Evolutionary conservation across 306 rosid genomes (phyloP).

Genomic region (Rubus parviflorus): DNA sequence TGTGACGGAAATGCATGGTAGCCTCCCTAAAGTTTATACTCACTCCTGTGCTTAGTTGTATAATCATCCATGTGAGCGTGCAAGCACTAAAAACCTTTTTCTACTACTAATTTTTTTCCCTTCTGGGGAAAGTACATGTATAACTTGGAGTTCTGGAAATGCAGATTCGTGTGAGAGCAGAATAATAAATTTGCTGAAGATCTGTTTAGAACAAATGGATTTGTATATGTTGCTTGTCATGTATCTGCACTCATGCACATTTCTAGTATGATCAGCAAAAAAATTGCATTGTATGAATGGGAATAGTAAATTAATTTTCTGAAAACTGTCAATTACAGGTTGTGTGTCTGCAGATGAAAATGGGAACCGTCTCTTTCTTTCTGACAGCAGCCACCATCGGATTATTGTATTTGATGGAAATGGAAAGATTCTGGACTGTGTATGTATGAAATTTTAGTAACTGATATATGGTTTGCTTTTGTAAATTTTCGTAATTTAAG

Average conservation of each 20-base stretch:
- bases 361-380: constrained; percentile 67
- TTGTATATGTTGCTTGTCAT: not conserved
- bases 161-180: not conserved
- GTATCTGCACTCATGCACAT: not conserved
- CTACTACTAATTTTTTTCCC: not conserved
- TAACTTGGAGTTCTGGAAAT: not conserved
- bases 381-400: constrained; percentile 91
- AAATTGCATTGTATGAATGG: not conserved
- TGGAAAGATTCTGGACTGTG: constrained; percentile 78
- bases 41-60: not conserved
- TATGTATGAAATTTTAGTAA: constrained; percentile 42
- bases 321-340: constrained; percentile 48
- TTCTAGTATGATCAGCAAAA: not conserved
- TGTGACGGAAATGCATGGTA: not conserved
- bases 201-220: not conserved
- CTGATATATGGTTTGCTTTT: constrained; percentile 4
- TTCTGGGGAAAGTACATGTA: not conserved
- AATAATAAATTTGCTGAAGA: not conserved
- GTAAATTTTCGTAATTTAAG: not conserved
- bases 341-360: constrained; percentile 76
- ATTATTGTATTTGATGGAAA: constrained; percentile 60
- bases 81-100: not conserved
- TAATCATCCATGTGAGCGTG: not conserved
- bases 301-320: constrained; percentile 13
- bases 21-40: not conserved